These are phyloP conservation scores for Fagopyrum esculentum DNA, from an alignment of 148 eudicot species.

Conservation along the genomic window DNA sequence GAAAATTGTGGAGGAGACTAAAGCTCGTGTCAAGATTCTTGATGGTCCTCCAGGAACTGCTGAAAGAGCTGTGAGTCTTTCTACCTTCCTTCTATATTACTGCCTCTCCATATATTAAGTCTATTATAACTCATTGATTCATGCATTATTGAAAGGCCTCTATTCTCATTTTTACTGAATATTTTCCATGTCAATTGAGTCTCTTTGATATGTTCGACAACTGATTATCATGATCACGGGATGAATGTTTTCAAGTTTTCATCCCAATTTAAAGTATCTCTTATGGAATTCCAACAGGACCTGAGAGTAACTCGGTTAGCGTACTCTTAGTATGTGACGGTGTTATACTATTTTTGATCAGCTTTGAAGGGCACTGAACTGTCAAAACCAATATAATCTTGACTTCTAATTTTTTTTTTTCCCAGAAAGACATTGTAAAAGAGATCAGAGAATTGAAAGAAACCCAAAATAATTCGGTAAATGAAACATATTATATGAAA, in stretches of 20 bases:
- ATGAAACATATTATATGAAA: background rate
- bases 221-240: background rate
- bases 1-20: conserved; percentile 91
- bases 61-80: conserved; percentile 85
- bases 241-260: background rate
- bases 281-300: background rate
- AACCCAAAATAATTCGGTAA: background rate
- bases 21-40: conserved; percentile 87
- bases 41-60: conserved; percentile 92
- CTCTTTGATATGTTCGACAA: background rate
- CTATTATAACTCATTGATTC: background rate
- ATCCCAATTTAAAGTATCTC: background rate
- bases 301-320: background rate
- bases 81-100: background rate
- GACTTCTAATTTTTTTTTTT: background rate
- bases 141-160: background rate
- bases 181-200: background rate
- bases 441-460: background rate
- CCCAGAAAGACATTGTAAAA: background rate
- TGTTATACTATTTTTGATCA: background rate
- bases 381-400: background rate
- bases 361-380: background rate
- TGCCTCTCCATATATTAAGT: background rate
- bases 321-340: background rate
- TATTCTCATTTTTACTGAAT: background rate